phyloP scores from a whole-genome alignment of 2,329 filamentous ascomycete genomes.

The Westerdykella ornata region DNA sequence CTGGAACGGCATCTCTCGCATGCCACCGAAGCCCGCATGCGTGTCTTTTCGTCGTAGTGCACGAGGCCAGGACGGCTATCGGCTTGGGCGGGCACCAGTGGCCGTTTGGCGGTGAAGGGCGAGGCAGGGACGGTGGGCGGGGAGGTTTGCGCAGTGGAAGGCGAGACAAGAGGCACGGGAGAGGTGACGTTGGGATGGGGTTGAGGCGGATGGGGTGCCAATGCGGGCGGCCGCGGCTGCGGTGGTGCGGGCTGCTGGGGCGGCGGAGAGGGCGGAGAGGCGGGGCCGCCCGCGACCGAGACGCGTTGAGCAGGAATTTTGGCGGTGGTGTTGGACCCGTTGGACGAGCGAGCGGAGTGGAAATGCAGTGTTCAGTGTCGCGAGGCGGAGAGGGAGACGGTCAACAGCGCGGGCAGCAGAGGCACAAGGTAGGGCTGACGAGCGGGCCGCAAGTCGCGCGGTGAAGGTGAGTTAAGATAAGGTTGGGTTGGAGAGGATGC shows the following conservation, averaged over 20 bases:
- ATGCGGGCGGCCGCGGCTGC: conserved; percentile 13
- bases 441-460: too few relatives aligned
- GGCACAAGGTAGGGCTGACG: too few relatives aligned
- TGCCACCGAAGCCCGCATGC: conserved; percentile 72
- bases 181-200: conserved; percentile 4
- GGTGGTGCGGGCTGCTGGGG: conserved; percentile 15
- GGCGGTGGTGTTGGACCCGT: conserved; percentile 22
- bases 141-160: conserved; percentile 26
- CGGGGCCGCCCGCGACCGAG: conserved; percentile 21
- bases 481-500: too few relatives aligned
- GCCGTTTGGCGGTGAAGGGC: conserved; percentile 22
- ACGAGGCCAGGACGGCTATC: conserved; percentile 8
- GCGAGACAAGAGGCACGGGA: conserved; percentile 18
- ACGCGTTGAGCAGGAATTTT: conserved; percentile 24
- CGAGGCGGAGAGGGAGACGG: too few relatives aligned
- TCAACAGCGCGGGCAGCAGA: too few relatives aligned
- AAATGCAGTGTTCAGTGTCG: too few relatives aligned
- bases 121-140: not conserved
- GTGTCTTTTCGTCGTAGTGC: conserved; percentile 19
- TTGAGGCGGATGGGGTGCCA: conserved; percentile 7
- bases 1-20: conserved; percentile 69
- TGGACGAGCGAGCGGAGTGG: too few relatives aligned
- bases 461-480: too few relatives aligned
- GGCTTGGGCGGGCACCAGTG: conserved; percentile 15
- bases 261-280: conserved; percentile 15